Evolutionary conservation across 2,329 filamentous ascomycete genomes (phyloP).

Genomic region (Ploettnerulaceae sp.): DNA sequence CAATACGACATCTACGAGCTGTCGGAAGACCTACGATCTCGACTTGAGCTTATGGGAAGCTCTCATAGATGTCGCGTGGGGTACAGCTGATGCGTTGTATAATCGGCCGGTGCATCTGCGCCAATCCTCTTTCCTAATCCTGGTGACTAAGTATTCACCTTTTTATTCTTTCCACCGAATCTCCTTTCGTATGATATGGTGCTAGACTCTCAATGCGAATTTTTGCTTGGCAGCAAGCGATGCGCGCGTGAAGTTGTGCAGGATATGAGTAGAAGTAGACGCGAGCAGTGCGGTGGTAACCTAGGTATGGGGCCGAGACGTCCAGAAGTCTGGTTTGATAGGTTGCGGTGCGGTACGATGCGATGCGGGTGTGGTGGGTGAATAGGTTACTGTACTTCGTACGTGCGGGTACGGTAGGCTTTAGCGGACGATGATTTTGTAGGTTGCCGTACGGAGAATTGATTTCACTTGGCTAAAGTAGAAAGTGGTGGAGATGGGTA

Average conservation of each 20-base stretch:
- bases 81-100: conserved; percentile 28
- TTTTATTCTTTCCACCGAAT: conserved; percentile 11
- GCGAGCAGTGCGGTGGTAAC: background rate
- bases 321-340: no score
- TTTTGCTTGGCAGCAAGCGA: background rate
- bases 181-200: background rate
- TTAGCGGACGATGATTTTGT: no score
- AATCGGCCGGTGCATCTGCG: conserved; percentile 27
- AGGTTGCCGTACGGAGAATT: no score
- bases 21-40: conserved; percentile 33
- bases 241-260: background rate
- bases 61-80: conserved; percentile 33
- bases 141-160: conserved; percentile 24
- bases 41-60: conserved; percentile 30
- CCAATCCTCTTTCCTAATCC: conserved; percentile 9
- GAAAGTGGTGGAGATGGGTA: no score
- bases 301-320: no score
- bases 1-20: conserved; percentile 29
- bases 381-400: no score
- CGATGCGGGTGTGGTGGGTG: no score
- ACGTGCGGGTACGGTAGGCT: no score
- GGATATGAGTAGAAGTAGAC: background rate
- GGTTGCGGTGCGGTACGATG: background rate
- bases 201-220: background rate
- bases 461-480: no score